Evolutionary conservation across 257 asterid genomes (phyloP).

Genomic region (Marsdenia floribunda): DNA sequence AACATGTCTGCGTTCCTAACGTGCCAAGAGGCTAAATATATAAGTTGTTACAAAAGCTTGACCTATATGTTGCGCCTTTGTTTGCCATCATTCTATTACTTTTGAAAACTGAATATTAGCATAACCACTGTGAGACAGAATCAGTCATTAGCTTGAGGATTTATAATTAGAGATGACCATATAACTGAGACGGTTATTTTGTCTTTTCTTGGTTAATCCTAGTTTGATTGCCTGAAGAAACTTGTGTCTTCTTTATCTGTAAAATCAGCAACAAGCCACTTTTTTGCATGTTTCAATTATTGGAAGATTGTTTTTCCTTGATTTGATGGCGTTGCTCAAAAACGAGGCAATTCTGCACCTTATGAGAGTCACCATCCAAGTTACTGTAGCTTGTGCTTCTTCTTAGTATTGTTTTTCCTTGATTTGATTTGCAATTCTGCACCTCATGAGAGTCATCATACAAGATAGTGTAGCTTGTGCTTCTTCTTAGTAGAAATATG

Average conservation of each 20-base stretch:
- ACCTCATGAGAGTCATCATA: not conserved
- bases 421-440: not conserved
- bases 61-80: not conserved
- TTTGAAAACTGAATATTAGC: not conserved
- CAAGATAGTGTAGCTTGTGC: not conserved
- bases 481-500: not conserved
- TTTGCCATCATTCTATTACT: not conserved
- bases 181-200: not conserved
- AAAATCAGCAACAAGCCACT: not conserved
- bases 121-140: not conserved
- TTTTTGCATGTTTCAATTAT: not conserved
- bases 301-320: not conserved
- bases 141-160: not conserved
- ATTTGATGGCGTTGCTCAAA: not conserved
- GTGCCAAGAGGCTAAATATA: not conserved
- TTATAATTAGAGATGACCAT: not conserved
- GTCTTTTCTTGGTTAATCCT: not conserved
- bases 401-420: not conserved
- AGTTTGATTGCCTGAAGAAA: not conserved
- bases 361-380: not conserved
- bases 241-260: not conserved
- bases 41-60: not conserved
- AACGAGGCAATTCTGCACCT: not conserved
- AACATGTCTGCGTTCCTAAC: not conserved
- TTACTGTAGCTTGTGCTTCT: slow-evolving; percentile 1